Conservation (phyloP, 306 rosid species). For the Glycyrrhiza uralensis region DNA sequence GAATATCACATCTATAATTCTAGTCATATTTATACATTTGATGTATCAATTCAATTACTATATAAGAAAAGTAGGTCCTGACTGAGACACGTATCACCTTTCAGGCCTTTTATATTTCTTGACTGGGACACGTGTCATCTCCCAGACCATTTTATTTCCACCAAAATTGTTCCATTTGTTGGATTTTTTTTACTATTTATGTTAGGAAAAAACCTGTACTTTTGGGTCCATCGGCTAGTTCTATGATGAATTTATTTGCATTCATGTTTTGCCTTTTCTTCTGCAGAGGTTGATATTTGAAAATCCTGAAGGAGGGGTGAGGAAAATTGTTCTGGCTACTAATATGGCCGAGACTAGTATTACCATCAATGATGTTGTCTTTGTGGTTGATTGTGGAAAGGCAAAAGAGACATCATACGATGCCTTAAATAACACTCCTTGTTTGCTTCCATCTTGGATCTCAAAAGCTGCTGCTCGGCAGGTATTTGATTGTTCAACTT, state of each 20-base stretch:
- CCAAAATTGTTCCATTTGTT: no score
- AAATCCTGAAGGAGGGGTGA: slow-evolving; percentile 74
- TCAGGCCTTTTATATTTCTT: no score
- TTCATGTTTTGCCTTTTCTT: slow-evolving; percentile 18
- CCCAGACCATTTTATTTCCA: no score
- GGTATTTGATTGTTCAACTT: slow-evolving; percentile 45
- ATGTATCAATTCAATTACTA: no score
- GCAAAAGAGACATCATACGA: slow-evolving; percentile 99
- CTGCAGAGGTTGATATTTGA: slow-evolving; percentile 88
- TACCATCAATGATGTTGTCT: slow-evolving; percentile 89
- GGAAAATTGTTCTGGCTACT: slow-evolving; percentile 92
- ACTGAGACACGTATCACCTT: no score
- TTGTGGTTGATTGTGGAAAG: slow-evolving; percentile 93
- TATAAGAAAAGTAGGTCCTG: no score
- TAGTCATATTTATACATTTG: slow-evolving; percentile 6
- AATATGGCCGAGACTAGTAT: slow-evolving; percentile 99
- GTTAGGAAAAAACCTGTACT: no score
- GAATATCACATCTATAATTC: neutral
- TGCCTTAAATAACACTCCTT: slow-evolving; percentile 95
- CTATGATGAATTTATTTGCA: neutral
- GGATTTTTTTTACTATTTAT: no score
- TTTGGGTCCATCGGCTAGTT: no score
- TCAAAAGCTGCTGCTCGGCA: slow-evolving; percentile 94
- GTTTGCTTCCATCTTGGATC: slow-evolving; percentile 98
- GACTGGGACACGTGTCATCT: no score